Base-by-base conservation (phyloP, 208 protist species). In the Acanthamoeba sp. region DNA sequence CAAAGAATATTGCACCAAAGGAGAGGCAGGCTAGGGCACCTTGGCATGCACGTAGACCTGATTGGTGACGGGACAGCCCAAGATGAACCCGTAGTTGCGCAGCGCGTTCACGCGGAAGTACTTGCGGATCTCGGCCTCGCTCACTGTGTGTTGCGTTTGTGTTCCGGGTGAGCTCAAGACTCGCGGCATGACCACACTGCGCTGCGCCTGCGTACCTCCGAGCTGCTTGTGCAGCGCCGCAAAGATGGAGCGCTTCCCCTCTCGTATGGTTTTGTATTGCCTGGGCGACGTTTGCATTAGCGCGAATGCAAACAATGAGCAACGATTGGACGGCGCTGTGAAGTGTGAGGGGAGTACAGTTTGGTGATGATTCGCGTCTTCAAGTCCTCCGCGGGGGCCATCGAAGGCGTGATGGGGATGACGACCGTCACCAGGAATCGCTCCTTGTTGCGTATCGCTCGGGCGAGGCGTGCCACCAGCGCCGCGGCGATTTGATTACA, bases 1-100 rank as follows among this genome's bases (percentile, higher is more conserved):
- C 9, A 73, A n/a, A n/a, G n/a, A n/a, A n/a, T n/a, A n/a, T n/a
- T n/a, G n/a, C n/a, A 50, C 7, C 38, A 16, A 40, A 24, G 45
- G 34, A 40, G 36, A 20, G 12, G 40, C 32, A 6, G 34, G 24
- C 2, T 5, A 32, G 22, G 4, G 29, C 5, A 38, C 80, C 57
- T 91, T 97, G n/a, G 92, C 57, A 24, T 97, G 96, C 0, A 97
- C 95, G 73, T 97, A 97, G 18, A 97, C 66, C 59, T 96, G 95
- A 10, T 97, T 94, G 0, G 71, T 96, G 1, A 96, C 94, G 7
- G 71, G 73, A 6, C 20, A 42, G 9, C 66, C 84, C 10, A 94
- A 50, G 6, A 96, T 29, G 36, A 55, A 66, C 14, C 78, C 95
- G 52, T 94, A 48, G 32, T 66, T 95, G 64, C 95, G 89, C 2